These are phyloP conservation scores for Botryosphaeria dothidea DNA, from an alignment of 2,329 filamentous ascomycete species.

Conservation along the genomic window DNA sequence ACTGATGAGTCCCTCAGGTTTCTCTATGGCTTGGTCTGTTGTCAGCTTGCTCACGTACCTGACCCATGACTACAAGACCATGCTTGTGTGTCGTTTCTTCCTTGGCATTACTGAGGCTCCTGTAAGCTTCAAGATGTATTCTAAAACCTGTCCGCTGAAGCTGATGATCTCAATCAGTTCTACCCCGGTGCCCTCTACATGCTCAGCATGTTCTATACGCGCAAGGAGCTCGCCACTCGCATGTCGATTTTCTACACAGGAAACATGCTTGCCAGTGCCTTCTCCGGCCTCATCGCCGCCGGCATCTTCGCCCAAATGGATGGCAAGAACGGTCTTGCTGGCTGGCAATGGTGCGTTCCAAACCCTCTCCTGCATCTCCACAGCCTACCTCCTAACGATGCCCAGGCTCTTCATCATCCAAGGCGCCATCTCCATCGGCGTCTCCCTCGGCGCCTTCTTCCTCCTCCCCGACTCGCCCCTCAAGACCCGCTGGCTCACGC, in stretches of 20 bases:
- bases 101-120: neutral
- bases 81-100: neutral
- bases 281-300: constrained; percentile 56
- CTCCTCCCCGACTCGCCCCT: constrained; percentile 38
- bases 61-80: neutral
- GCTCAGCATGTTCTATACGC: constrained; percentile 56
- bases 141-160: neutral
- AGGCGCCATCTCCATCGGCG: constrained; percentile 26
- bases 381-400: too few relatives aligned
- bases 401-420: constrained; percentile 12
- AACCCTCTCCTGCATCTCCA: neutral
- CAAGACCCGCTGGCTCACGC: constrained; percentile 48
- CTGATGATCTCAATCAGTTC: neutral
- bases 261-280: constrained; percentile 51
- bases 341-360: neutral
- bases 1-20: neutral
- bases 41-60: constrained; percentile 5
- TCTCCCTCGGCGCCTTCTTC: constrained; percentile 22
- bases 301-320: constrained; percentile 43
- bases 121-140: neutral
- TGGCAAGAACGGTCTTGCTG: constrained; percentile 15
- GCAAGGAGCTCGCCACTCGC: constrained; percentile 52
- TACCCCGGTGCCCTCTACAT: constrained; percentile 50
- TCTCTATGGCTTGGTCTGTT: constrained; percentile 36
- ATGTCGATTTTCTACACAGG: constrained; percentile 56